A percentile compares a stretch with the other conserved stretches of the same genome.
phyloP scores from a whole-genome alignment of 108 stramenopile genomes.

The Nitzschia palea region DNA sequence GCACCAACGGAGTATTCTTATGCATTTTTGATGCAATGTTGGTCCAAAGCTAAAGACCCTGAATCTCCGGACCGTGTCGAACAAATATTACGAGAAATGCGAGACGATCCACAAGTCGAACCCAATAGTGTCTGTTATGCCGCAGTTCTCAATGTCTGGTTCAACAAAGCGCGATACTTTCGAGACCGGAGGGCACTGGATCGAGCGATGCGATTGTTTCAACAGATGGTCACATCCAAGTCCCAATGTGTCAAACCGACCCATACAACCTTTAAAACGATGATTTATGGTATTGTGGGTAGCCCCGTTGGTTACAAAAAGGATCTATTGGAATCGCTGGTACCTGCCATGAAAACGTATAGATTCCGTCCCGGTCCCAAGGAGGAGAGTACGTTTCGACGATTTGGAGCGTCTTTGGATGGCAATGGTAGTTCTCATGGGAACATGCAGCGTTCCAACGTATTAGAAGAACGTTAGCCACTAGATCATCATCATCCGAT shows the following conservation, averaged over 20 bases:
- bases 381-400: conserved; percentile 4
- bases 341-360: not conserved
- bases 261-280: conserved; percentile 3
- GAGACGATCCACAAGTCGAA: conserved; percentile 7
- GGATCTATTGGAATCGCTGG: conserved; percentile 1
- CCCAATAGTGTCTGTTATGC: conserved; percentile 62
- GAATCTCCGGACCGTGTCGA: conserved; percentile 36
- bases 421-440: too few species aligned
- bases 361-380: not conserved
- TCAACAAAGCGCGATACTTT: not conserved
- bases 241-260: not conserved
- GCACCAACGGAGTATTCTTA: conserved; percentile 40
- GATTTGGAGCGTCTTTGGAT: too few species aligned
- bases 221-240: not conserved
- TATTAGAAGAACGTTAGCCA: too few species aligned
- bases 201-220: not conserved
- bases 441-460: too few species aligned
- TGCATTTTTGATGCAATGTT: conserved; percentile 31
- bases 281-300: conserved; percentile 7
- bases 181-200: not conserved
- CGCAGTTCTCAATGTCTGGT: conserved; percentile 54
- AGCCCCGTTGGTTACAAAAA: conserved; percentile 4
- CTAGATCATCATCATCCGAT: too few species aligned
- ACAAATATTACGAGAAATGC: conserved; percentile 46
- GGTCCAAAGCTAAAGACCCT: conserved; percentile 27